Percentiles rank a stretch among this genome's conserved stretches.
phyloP scores from a whole-genome alignment of 495 filamentous ascomycete species.

The Podospora sp. region DNA sequence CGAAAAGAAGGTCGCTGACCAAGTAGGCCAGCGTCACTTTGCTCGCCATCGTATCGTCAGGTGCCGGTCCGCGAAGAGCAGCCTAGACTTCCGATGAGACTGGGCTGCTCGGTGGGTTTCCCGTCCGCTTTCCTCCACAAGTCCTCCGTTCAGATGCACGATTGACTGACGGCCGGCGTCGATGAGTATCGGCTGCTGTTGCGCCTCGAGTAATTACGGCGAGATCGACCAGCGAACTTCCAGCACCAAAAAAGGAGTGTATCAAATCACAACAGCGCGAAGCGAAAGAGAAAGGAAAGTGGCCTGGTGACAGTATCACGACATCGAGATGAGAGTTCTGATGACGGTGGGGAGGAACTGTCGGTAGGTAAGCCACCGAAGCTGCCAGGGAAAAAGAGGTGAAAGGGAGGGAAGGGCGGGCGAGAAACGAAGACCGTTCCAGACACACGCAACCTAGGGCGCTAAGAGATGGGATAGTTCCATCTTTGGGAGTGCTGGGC shows the following conservation, averaged over 20 bases:
- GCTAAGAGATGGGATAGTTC: constrained; percentile 5
- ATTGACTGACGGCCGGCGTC: constrained; percentile 32
- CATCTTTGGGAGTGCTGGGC: not conserved
- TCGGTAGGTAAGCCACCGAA: constrained; percentile 15
- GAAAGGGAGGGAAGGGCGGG: constrained; percentile 13
- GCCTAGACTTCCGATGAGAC: constrained; percentile 20
- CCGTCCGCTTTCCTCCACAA: constrained; percentile 20
- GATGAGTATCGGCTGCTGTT: constrained; percentile 15
- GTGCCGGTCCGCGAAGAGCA: constrained; percentile 17
- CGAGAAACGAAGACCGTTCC: constrained; percentile 14
- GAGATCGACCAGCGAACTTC: constrained; percentile 41
- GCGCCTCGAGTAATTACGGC: constrained; percentile 24
- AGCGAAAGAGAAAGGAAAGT: constrained; percentile 38
- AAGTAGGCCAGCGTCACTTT: constrained; percentile 61
- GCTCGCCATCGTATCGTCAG: constrained; percentile 51
- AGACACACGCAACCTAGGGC: constrained; percentile 14
- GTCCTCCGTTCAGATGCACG: constrained; percentile 9
- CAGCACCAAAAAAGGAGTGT: constrained; percentile 27
- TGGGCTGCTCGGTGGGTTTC: not conserved
- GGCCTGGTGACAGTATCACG: constrained; percentile 32
- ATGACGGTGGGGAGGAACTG: constrained; percentile 6
- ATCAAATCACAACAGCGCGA: constrained; percentile 12
- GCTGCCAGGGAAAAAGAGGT: constrained; percentile 9
- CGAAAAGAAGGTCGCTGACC: constrained; percentile 61
- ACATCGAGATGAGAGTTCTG: constrained; percentile 31